Evolutionary conservation across 257 asterid species (phyloP).

Genomic region (Ajuga chamaepitys): DNA sequence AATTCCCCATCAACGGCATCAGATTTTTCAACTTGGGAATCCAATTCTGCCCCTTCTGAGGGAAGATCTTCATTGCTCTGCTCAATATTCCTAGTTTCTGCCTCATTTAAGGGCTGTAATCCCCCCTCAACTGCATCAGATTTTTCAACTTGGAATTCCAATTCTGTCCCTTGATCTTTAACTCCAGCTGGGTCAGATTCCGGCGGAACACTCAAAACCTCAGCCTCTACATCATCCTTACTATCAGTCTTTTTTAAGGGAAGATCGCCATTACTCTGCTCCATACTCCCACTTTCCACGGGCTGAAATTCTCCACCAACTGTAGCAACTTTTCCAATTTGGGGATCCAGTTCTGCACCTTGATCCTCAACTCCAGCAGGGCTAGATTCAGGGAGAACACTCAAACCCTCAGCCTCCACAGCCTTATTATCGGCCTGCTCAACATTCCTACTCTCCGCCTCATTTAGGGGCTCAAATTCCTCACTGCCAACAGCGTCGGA

Average conservation of each 20-base stretch:
- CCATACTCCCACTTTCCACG: not conserved
- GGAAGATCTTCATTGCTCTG: not conserved
- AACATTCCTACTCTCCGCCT: no score
- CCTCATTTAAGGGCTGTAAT: not conserved
- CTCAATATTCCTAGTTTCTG: not conserved
- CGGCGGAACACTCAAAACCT: not conserved
- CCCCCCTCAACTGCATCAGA: not conserved
- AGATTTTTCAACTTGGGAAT: not conserved
- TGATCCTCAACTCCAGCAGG: not conserved
- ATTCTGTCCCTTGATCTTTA: not conserved
- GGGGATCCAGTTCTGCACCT: not conserved
- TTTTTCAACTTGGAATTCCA: not conserved
- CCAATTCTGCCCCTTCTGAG: not conserved
- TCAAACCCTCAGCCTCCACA: not conserved
- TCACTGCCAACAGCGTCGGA: not conserved
- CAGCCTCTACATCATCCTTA: not conserved
- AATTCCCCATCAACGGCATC: not conserved
- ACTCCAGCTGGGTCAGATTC: not conserved
- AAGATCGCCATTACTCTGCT: not conserved
- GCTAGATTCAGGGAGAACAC: not conserved
- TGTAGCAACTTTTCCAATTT: not conserved
- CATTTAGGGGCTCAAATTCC: not conserved
- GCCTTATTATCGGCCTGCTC: not conserved
- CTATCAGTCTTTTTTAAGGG: not conserved
- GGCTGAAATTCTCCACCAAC: not conserved